Evolutionary conservation across 441 rosid species (phyloP), one percentile per base, ranked within the genome.

Genomic region (Manihot esculenta): DNA sequence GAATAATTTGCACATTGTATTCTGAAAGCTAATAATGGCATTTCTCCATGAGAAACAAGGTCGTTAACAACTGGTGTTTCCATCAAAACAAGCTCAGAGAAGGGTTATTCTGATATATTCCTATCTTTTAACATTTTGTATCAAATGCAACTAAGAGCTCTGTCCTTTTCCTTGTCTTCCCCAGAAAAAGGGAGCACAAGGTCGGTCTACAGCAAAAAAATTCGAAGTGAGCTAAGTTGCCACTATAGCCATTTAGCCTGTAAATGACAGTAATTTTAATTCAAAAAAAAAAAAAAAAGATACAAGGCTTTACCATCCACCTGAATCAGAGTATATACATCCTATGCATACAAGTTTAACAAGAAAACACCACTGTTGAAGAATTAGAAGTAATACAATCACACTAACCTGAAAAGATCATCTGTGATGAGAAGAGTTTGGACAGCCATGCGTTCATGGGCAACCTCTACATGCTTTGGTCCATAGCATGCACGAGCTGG

Each of bases 401-500:
- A 64, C 58, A 71, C 84, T 68, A 68, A 94, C 98, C 99, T 93
- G 90, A 92, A 95, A 54, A 95, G 90, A 69, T 91, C 95, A n/a
- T 93, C 99, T 5, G 99, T 93, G 63, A 95, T 78, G 61, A 95
- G 97, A 71, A 95, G 98, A 26, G 92, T 91, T 78, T 93, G 99
- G 70, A 95, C 80, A 21, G 99, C 99, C 94, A 93, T 79, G 77
- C 94, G 87, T 56, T 95, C 99, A 78, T 95, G 88, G 65, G 98
- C 99, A 72, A 95, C 87, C 83, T 93, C 97, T 30, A 95, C 99
- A 57, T 95, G 99, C 83, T 92, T 95, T 68, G 98, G 96, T 62
- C 99, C 99, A 64, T 92, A 91, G 82, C 99, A 95, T 71, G 98
- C 97, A 42, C 98, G 93, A 59, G 77, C 76, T 2, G 88, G 78